phyloP scores from a whole-genome alignment of 2,329 filamentous ascomycete genomes.

The Ophiostoma piceae region DNA sequence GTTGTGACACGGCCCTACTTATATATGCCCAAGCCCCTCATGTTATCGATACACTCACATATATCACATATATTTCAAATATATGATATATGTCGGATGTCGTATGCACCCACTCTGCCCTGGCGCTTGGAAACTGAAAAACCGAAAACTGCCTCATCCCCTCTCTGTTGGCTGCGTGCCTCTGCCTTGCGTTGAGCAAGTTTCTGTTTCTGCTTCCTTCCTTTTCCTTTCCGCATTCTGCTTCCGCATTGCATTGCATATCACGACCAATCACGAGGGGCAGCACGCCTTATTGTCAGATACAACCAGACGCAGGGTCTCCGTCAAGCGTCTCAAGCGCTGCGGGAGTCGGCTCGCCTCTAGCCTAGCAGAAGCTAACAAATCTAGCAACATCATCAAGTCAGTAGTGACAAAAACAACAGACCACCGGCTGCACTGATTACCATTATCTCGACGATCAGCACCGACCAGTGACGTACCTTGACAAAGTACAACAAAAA shows the following conservation, averaged over 20 bases:
- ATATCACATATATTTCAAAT: not conserved
- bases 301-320: not conserved
- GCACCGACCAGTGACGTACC: not conserved
- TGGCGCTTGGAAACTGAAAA: not conserved
- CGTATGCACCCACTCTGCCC: not conserved
- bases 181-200: constrained; percentile 20
- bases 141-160: not conserved
- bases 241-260: not conserved
- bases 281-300: not conserved
- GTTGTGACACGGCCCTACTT: constrained; percentile 9
- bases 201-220: constrained; percentile 18
- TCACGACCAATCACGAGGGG: not conserved
- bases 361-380: constrained; percentile 2
- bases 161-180: not conserved
- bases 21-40: not conserved
- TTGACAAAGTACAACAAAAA: not conserved
- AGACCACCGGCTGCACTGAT: not conserved
- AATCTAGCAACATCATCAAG: not conserved
- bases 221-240: not conserved
- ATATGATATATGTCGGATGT: not conserved
- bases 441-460: not conserved
- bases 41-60: not conserved
- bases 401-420: too few species aligned
- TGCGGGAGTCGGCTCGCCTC: not conserved
- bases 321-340: not conserved